Evolutionary conservation across 1,284 basidiomycete species (phyloP).

Genomic region (Butyriboletus regius): DNA sequence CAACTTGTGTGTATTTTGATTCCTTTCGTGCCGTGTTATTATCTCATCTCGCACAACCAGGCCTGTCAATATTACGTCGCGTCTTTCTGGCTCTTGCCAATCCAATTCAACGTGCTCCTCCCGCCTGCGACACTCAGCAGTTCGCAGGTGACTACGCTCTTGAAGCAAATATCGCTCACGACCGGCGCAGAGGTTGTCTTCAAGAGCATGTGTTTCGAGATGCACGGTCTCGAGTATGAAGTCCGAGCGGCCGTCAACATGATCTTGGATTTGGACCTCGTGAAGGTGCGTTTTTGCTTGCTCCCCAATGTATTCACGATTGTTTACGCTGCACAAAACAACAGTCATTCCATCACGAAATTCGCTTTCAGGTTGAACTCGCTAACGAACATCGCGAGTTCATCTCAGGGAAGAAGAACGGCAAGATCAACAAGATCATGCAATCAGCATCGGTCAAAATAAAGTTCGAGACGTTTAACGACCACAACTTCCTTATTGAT

Average conservation of each 20-base stretch:
- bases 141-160: conserved; percentile 74
- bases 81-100: conserved; percentile 89
- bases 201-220: conserved; percentile 95
- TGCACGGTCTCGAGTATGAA: conserved; percentile 92
- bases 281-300: conserved; percentile 58
- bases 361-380: conserved; percentile 96
- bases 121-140: conserved; percentile 77
- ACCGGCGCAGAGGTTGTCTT: conserved; percentile 94
- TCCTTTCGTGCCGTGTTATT: conserved; percentile 7
- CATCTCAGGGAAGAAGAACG: conserved; percentile 96
- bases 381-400: conserved; percentile 98
- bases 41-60: conserved; percentile 37
- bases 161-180: conserved; percentile 79
- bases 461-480: conserved; percentile 98
- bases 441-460: conserved; percentile 93
- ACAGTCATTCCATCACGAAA: conserved; percentile 89
- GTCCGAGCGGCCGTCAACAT: conserved; percentile 80
- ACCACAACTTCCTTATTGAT: conserved; percentile 98
- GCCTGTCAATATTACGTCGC: conserved; percentile 94
- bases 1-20: conserved; percentile 60
- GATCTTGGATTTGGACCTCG: conserved; percentile 83
- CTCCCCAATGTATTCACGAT: neutral
- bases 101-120: conserved; percentile 87
- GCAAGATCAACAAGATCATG: conserved; percentile 98
- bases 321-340: conserved; percentile 1